Evolutionary conservation across 306 rosid genomes (phyloP).

Genomic region (Dryas drummondii): DNA sequence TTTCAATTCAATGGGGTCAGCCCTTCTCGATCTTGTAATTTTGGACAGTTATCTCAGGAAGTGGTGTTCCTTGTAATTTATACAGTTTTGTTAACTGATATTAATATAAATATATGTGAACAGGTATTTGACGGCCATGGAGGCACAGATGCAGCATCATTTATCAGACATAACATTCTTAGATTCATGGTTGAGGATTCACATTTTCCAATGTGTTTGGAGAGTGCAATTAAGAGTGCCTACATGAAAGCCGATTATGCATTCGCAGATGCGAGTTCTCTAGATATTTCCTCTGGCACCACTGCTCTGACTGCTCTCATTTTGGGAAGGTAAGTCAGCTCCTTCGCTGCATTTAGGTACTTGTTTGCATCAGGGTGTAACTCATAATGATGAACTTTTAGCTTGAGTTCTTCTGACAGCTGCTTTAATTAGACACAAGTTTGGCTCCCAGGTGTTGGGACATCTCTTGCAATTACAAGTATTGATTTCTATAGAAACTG

Average conservation of each 20-base stretch:
- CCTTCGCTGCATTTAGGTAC: neutral
- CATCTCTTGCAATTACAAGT: neutral
- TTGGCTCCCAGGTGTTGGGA: neutral
- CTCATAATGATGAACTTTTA: neutral
- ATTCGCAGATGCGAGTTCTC: conserved; percentile 69
- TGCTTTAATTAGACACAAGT: neutral
- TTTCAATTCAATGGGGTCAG: neutral
- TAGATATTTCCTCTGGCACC: conserved; percentile 85
- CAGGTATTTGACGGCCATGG: conserved; percentile 94
- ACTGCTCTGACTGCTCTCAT: conserved; percentile 72
- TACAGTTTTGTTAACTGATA: neutral
- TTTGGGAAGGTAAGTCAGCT: conserved; percentile 52
- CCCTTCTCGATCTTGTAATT: neutral
- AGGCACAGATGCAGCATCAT: conserved; percentile 72
- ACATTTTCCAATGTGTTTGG: conserved; percentile 53
- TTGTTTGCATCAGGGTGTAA: neutral
- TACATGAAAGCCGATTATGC: conserved; percentile 75
- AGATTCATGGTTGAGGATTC: conserved; percentile 67
- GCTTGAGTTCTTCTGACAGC: neutral
- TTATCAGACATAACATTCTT: conserved; percentile 67
- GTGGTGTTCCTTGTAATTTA: neutral
- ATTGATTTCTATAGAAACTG: neutral
- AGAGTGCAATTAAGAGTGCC: conserved; percentile 68
- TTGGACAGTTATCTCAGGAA: neutral
- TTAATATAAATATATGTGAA: conserved; percentile 10